Conservation (phyloP, 208 protist genomes). For the Leishmania lainsoni region DNA sequence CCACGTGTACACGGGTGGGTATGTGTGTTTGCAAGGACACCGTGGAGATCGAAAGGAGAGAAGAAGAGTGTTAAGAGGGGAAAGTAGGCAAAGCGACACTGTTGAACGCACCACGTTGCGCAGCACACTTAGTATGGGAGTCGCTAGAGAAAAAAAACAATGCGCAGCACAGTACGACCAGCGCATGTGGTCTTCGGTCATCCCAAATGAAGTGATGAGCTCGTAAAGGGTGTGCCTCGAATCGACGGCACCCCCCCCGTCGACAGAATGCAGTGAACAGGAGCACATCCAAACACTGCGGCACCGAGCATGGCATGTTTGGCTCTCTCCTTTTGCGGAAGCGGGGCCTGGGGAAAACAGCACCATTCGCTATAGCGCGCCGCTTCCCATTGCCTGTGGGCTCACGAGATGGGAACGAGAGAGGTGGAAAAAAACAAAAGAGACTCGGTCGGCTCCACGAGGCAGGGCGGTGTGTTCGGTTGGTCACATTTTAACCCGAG, state of each 20-base stretch:
- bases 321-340: neutral
- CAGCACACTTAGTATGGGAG: neutral
- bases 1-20: neutral
- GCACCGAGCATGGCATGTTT: neutral
- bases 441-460: neutral
- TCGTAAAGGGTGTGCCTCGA: neutral
- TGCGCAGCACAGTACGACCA: neutral
- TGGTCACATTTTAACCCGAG: neutral
- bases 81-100: neutral
- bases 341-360: neutral
- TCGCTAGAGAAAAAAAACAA: neutral
- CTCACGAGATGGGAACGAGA: neutral
- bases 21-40: slow-evolving; percentile 2
- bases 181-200: neutral
- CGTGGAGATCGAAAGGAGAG: neutral
- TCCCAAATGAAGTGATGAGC: neutral
- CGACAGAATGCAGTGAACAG: neutral
- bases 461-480: neutral
- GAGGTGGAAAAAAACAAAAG: neutral
- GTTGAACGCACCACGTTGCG: neutral
- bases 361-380: neutral
- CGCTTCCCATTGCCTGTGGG: too few relatives aligned
- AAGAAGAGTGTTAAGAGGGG: neutral
- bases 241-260: neutral
- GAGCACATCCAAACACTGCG: neutral